Evolutionary conservation across 345 rosid genomes (phyloP).

Genomic region (Abelmoschus esculentus): DNA sequence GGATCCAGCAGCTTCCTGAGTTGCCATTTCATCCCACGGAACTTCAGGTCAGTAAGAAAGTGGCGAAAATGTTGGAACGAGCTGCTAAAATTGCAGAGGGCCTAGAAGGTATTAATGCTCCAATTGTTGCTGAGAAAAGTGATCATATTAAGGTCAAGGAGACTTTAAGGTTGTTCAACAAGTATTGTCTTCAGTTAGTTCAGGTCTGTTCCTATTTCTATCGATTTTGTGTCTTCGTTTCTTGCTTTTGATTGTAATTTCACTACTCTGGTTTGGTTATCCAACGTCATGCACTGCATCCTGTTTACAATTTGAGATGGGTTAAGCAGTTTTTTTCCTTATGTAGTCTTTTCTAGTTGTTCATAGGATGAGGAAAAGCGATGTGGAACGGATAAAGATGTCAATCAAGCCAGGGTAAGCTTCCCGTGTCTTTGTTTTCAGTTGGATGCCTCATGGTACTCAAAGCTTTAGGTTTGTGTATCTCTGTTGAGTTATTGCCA

Average conservation of each 20-base stretch:
- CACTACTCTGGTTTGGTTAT: not conserved
- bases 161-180: constrained; percentile 71
- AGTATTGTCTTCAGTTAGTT: constrained; percentile 66
- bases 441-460: not conserved
- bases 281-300: not conserved
- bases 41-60: not conserved
- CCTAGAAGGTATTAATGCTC: constrained; percentile 1
- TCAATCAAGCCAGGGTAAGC: constrained; percentile 26
- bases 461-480: not conserved
- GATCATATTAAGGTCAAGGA: constrained; percentile 53
- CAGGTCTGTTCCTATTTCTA: constrained; percentile 38
- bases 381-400: constrained; percentile 26
- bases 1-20: not conserved
- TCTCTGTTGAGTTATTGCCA: not conserved
- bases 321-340: not conserved
- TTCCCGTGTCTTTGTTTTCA: not conserved
- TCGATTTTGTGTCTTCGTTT: not conserved
- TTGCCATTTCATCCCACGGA: not conserved
- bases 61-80: constrained; percentile 5
- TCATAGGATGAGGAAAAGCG: constrained; percentile 56
- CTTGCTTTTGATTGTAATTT: not conserved
- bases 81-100: constrained; percentile 7
- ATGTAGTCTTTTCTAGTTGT: constrained; percentile 6
- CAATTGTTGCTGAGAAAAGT: constrained; percentile 29
- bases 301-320: not conserved